These are phyloP conservation scores for Mortierella claussenii DNA, from an alignment of 192 early-diverging fungal genomes.

Conservation along the genomic window DNA sequence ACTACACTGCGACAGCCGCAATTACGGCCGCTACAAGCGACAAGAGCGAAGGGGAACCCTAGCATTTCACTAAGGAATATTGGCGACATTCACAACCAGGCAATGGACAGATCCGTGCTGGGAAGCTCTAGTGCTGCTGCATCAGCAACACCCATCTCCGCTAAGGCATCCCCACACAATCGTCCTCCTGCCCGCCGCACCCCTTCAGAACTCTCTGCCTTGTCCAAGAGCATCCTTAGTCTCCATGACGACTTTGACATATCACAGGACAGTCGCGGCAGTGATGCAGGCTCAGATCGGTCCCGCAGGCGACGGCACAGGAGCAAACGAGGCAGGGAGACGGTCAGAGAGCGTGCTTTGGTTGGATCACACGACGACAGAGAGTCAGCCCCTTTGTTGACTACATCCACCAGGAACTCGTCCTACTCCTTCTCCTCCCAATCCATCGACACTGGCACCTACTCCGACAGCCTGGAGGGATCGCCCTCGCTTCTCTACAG, in stretches of 20 bases:
- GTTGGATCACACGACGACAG: neutral
- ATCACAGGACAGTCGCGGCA: conserved; percentile 7
- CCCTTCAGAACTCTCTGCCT: conserved; percentile 19
- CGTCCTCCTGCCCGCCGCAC: conserved; percentile 10
- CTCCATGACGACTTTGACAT: conserved; percentile 24
- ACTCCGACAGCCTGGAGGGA: conserved; percentile 30
- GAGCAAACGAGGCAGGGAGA: conserved; percentile 9
- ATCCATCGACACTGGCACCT: conserved; percentile 27
- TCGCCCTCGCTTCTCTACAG: conserved; percentile 28
- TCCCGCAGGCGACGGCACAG: conserved; percentile 4
- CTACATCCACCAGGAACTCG: conserved; percentile 16
- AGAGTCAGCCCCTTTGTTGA: conserved; percentile 11
- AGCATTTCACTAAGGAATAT: no score
- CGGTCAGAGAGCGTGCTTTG: neutral
- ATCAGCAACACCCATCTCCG: neutral
- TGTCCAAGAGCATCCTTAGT: conserved; percentile 46
- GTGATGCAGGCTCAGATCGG: conserved; percentile 15
- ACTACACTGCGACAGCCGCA: no score
- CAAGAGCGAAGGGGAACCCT: no score
- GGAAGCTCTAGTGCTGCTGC: conserved; percentile 1
- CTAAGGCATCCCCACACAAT: neutral
- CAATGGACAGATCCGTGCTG: no score
- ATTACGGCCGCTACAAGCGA: no score
- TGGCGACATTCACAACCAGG: no score
- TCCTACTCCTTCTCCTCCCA: conserved; percentile 30